Percentiles rank a stretch among this genome's conserved stretches.
phyloP scores from a whole-genome alignment of 2,329 filamentous ascomycete genomes.

The Septoria linicola region DNA sequence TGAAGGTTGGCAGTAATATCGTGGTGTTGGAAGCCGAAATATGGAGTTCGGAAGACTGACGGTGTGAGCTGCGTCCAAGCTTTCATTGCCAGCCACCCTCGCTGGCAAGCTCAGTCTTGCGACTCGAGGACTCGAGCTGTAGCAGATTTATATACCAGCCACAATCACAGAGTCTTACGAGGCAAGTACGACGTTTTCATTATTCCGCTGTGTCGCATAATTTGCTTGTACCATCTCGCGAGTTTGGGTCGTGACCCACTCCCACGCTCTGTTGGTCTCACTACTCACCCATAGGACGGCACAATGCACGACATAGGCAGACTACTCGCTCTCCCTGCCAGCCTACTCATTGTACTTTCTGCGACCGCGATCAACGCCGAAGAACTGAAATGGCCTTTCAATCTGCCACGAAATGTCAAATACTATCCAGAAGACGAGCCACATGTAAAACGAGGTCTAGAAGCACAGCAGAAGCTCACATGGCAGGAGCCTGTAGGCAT shows the following conservation, averaged over 20 bases:
- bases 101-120: not conserved
- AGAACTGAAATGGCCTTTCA: conserved; percentile 47
- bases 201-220: not conserved
- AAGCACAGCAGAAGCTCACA: conserved; percentile 42
- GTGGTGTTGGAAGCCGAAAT: too few relatives aligned
- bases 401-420: conserved; percentile 47
- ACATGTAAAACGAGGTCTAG: conserved; percentile 43
- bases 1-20: too few relatives aligned
- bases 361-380: conserved; percentile 21
- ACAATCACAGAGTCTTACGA: conserved; percentile 4
- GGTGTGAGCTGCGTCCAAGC: too few relatives aligned
- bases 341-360: conserved; percentile 28
- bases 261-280: not conserved
- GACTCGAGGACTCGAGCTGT: conserved; percentile 1
- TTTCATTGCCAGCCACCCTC: not conserved
- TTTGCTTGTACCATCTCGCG: not conserved
- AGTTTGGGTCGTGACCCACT: conserved; percentile 6
- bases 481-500: conserved; percentile 59
- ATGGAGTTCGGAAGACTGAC: too few relatives aligned
- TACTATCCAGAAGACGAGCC: conserved; percentile 51
- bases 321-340: conserved; percentile 31
- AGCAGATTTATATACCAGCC: not conserved
- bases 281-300: too few relatives aligned
- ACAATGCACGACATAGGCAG: conserved; percentile 28
- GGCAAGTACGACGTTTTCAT: conserved; percentile 5